Evolutionary conservation across 805 yeast genomes (phyloP).

Genomic region (Saturnispora diversa): DNA sequence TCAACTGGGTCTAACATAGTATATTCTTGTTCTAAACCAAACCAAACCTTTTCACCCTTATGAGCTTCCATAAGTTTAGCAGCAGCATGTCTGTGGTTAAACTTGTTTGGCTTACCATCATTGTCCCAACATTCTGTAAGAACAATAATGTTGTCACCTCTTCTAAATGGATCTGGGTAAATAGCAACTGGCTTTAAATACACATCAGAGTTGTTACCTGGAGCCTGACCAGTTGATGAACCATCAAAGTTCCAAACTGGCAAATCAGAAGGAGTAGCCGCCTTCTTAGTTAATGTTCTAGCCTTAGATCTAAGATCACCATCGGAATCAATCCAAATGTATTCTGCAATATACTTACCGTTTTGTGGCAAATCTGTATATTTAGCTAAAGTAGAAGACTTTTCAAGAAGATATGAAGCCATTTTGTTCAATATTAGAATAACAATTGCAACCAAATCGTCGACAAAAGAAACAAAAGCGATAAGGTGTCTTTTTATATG

Average conservation of each 20-base stretch:
- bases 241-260: slow-evolving; percentile 99
- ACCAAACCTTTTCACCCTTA: slow-evolving; percentile 80
- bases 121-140: slow-evolving; percentile 95
- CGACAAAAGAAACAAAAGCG: no score
- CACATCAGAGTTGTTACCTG: slow-evolving; percentile 94
- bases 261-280: slow-evolving; percentile 69
- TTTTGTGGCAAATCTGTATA: slow-evolving; percentile 78
- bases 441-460: no score
- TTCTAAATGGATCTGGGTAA: slow-evolving; percentile 96
- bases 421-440: slow-evolving; percentile 1
- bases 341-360: slow-evolving; percentile 87
- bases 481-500: no score
- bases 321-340: slow-evolving; percentile 94
- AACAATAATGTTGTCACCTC: slow-evolving; percentile 94
- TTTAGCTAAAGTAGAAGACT: slow-evolving; percentile 76
- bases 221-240: slow-evolving; percentile 97
- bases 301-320: slow-evolving; percentile 92
- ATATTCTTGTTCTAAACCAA: slow-evolving; percentile 98
- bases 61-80: slow-evolving; percentile 93
- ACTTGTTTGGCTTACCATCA: slow-evolving; percentile 98
- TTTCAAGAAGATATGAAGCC: slow-evolving; percentile 35
- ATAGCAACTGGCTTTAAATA: slow-evolving; percentile 92
- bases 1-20: slow-evolving; percentile 80
- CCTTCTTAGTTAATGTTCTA: slow-evolving; percentile 67
- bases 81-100: slow-evolving; percentile 96